Percentiles rank a stretch among this genome's conserved stretches.
These are phyloP conservation scores for Arabidopsis lyrata DNA, from an alignment of 441 rosid species.

Conservation along the genomic window DNA sequence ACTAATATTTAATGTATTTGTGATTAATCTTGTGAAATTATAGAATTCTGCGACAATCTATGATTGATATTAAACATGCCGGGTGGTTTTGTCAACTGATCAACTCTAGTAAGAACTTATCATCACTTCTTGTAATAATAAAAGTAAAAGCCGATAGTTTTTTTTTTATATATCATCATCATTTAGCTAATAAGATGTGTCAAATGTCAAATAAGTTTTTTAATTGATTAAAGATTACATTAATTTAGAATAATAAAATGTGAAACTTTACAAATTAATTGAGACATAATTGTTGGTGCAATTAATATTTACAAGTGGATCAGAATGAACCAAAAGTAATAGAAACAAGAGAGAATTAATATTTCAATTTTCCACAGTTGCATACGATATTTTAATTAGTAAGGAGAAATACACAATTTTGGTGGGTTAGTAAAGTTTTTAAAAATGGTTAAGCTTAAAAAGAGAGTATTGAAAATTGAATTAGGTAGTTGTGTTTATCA, in stretches of 20 bases:
- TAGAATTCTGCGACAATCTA: slow-evolving; percentile 22
- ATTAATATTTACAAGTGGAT: slow-evolving; percentile 6
- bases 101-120: slow-evolving; percentile 27
- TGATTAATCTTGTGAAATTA: slow-evolving; percentile 11
- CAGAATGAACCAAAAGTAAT: slow-evolving; percentile 19
- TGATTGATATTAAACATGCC: slow-evolving; percentile 44
- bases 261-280: slow-evolving; percentile 7
- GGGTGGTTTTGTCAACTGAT: slow-evolving; percentile 36
- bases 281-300: slow-evolving; percentile 28
- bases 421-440: not conserved
- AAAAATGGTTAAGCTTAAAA: not conserved
- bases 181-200: slow-evolving; percentile 11
- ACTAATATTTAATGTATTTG: not conserved
- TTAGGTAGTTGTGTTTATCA: not conserved
- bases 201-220: not conserved
- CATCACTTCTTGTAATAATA: slow-evolving; percentile 28
- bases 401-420: not conserved
- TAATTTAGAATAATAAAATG: not conserved
- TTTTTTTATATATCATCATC: not conserved
- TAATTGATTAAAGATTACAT: not conserved
- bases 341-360: slow-evolving; percentile 4
- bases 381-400: slow-evolving; percentile 14
- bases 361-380: slow-evolving; percentile 14
- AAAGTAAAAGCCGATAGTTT: slow-evolving; percentile 1
- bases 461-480: not conserved